These are phyloP conservation scores for Neurospora tetrasperma DNA, from an alignment of 495 filamentous ascomycete genomes.

Conservation along the genomic window DNA sequence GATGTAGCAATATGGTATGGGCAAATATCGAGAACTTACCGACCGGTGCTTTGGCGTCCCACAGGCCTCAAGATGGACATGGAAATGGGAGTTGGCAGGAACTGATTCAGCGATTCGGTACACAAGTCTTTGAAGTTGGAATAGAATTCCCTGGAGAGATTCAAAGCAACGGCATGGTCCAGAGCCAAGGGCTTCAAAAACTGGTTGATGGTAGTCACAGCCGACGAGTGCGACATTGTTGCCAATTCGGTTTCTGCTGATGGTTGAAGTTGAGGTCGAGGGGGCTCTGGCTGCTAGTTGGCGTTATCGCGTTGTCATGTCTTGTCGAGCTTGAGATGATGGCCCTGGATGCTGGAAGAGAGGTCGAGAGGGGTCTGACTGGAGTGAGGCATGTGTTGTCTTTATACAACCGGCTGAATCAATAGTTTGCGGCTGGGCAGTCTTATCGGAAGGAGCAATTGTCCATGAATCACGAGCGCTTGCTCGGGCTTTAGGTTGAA, in stretches of 20 bases:
- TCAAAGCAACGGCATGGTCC: slow-evolving; percentile 38
- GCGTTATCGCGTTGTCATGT: background rate
- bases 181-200: slow-evolving; percentile 38
- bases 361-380: background rate
- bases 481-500: background rate
- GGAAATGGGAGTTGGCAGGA: slow-evolving; percentile 70
- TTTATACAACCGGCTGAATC: background rate
- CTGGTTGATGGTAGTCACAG: slow-evolving; percentile 17
- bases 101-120: slow-evolving; percentile 56
- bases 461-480: background rate
- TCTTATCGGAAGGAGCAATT: background rate
- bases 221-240: slow-evolving; percentile 14
- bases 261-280: background rate
- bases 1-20: background rate
- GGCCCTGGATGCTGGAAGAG: background rate
- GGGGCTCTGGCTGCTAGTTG: background rate
- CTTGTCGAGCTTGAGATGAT: background rate
- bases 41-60: slow-evolving; percentile 47
- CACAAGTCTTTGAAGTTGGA: slow-evolving; percentile 54
- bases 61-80: slow-evolving; percentile 48
- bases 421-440: background rate
- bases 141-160: slow-evolving; percentile 52
- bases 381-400: background rate
- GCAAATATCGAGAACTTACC: slow-evolving; percentile 25
- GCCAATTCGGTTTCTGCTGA: slow-evolving; percentile 6